Evolutionary conservation across 306 rosid genomes (phyloP).

Genomic region (Crataegus laevigata): DNA sequence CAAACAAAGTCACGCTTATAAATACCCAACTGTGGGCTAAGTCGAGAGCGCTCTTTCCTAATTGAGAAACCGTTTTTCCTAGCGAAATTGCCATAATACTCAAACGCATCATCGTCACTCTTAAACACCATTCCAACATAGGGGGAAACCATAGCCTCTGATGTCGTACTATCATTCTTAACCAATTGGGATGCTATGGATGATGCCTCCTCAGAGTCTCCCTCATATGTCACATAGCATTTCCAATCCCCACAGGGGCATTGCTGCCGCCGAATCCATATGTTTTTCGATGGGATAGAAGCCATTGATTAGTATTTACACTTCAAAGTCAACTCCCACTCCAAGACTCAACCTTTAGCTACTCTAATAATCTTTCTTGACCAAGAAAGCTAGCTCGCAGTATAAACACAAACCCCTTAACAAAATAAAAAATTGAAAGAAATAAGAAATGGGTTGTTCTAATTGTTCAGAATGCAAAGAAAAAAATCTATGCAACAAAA

Average conservation of each 20-base stretch:
- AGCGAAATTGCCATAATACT: slow-evolving; percentile 77
- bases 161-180: slow-evolving; percentile 34
- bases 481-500: background rate
- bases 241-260: slow-evolving; percentile 99
- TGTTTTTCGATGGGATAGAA: slow-evolving; percentile 48
- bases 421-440: slow-evolving; percentile 3
- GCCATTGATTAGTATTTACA: slow-evolving; percentile 31
- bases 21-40: slow-evolving; percentile 82
- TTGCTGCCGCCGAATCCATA: slow-evolving; percentile 87
- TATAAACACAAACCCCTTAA: slow-evolving; percentile 3
- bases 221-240: slow-evolving; percentile 65
- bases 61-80: slow-evolving; percentile 86
- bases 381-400: slow-evolving; percentile 24
- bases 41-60: slow-evolving; percentile 85
- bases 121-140: slow-evolving; percentile 94
- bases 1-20: slow-evolving; percentile 96
- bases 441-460: background rate
- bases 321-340: background rate
- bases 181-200: slow-evolving; percentile 46
- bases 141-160: slow-evolving; percentile 69
- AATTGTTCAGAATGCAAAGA: background rate
- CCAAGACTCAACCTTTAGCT: background rate
- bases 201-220: slow-evolving; percentile 58
- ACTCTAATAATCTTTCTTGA: background rate
- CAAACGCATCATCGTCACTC: slow-evolving; percentile 90